Base-by-base conservation (phyloP, 2,329 filamentous ascomycete genomes). In the Penicillium sumatraense region DNA sequence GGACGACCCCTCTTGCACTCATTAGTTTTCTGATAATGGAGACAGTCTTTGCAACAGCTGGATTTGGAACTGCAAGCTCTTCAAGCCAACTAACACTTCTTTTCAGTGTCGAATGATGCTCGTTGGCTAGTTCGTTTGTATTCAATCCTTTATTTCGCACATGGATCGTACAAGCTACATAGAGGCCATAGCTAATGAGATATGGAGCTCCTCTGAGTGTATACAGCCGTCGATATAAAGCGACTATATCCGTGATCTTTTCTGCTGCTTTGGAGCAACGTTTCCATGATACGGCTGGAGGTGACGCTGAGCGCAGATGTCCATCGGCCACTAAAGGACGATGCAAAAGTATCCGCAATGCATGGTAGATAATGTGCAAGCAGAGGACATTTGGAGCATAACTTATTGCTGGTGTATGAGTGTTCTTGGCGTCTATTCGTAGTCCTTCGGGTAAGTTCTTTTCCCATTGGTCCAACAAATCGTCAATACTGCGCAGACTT, bases 271-370 rank as follows among this genome's bases (percentile, higher is more conserved):
- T 31, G 61, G 71, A 62, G 64, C 76, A 67, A 57, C 65, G 44
- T 66, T 71, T 68, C 68, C 68, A 71, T 4, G 68, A 70, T 31
- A 49, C 56, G 8, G 63, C 62, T 13, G 63, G 60, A 8, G 42
- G 42, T 23, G 42, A 46, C 3, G 42, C 42, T 10, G 62, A 62
- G 36, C 65, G 62, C 3, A 70, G 59, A 49, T 73, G 68, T 9
- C 68, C 68, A 41, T 68, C 62, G 4, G 61, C 71, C 0, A 79
- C 69, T 58, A 80, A 80, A 1, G 78, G 76, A 1, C 78, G 74
- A 53, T 80, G 76, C 9, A 80, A 70, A 0, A 81, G 67, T 42
- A 80, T 80, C 9, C 72, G 69, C 11, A 80, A 68, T 4, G 76
- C 72, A 55, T 79, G 67, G 57, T 77, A 80, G 62, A 72, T 66